Evolutionary conservation across 192 early-diverging fungal genomes (phyloP), one percentile per base, ranked within the genome.

Genomic region (Backusella circina): DNA sequence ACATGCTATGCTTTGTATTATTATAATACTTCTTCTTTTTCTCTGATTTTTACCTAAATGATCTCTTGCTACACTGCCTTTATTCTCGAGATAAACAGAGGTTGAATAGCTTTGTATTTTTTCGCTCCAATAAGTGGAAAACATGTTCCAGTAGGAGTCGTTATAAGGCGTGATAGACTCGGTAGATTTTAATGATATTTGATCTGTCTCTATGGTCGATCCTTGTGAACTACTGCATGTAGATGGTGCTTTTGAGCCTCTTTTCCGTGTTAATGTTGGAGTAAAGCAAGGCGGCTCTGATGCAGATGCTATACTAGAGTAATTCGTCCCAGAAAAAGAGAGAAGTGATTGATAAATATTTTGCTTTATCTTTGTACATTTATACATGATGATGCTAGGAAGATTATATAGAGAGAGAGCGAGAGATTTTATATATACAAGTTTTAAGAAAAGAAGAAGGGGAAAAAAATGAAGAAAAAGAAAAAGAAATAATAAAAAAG

Each of bases 1-100:
- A 54, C 51, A 54, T 54, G 51, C 5, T 54, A 6, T 54, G 21
- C 21, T 21, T 57, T 57, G n/a, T 57, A 12, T 57, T 57, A 26
- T 57, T 26, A 26, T 10, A 10, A 41, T n/a, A n/a, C n/a, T 41
- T 41, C 39, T 57, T 12, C 21, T 26, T 26, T 57, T 41, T 41
- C 39, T 41, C 39, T 41, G 39, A 57, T 57, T 66, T 73, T 74
- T 85, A 91, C 86, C 89, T 35, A 94, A 84, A 71, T 94, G 91
- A 76, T 94, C 93, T 77, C 93, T 84, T 47, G 93, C 93, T 37
- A 92, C 91, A 65, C 91, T 92, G 71, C 88, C 90, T 77, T 89
- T 92, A 83, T 93, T 94, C 28, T 93, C 90, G 15, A 93, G 86
- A 1, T 65, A 70, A 18, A 84, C 61, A 1, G 86, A 78, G 2